Evolutionary conservation across 2,329 filamentous ascomycete genomes (phyloP), one percentile per base, ranked within the genome.

Genomic region (Immersiporthe knoxdaviesiana): DNA sequence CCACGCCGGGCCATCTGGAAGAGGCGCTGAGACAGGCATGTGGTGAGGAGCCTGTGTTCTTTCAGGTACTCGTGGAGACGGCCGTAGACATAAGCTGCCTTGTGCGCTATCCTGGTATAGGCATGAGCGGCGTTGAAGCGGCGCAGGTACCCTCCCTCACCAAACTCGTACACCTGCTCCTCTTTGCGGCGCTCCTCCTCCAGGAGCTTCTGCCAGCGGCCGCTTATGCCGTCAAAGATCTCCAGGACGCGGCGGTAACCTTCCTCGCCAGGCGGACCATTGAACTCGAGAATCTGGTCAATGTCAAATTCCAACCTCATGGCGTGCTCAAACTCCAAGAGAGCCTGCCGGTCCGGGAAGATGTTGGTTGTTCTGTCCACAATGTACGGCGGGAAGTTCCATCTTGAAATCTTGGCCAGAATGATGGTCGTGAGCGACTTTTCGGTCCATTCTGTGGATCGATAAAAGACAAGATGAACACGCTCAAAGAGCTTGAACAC

Each of bases 351-450:
- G 0, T 93, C 93, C 0, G 89, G 79, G 75, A 99, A 99, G 3
- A 99, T 97, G 68, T 93, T 97, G 35, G 91, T 88, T 0, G 94
- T 97, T 44, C 96, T 89, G 70, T 92, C 97, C 6, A 98, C 94
- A 30, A 98, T 87, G 76, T 97, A 99, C 3, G 91, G 84, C 0
- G 95, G 94, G 73, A 97, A 99, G 77, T 94, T 96, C 47, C 93
- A 87, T 58, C 90, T 87, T 1, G 94, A 92, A 68, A 97, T 97
- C 72, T 95, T 94, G 10, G 96, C 93, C 6, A 99, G 85, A 59
- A 99, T 97, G 66, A 98, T 95, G 0, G 94, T 95, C 1, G 93
- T 98, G 18, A 99, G 83, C 1, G 95, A 97, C 78, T 97, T 98
- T 75, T 98, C 95, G 0, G 94, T 97, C 96, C 96, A 99, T 77